Base-by-base conservation (phyloP, 768 basidiomycete genomes). In the Trametes cingulata region DNA sequence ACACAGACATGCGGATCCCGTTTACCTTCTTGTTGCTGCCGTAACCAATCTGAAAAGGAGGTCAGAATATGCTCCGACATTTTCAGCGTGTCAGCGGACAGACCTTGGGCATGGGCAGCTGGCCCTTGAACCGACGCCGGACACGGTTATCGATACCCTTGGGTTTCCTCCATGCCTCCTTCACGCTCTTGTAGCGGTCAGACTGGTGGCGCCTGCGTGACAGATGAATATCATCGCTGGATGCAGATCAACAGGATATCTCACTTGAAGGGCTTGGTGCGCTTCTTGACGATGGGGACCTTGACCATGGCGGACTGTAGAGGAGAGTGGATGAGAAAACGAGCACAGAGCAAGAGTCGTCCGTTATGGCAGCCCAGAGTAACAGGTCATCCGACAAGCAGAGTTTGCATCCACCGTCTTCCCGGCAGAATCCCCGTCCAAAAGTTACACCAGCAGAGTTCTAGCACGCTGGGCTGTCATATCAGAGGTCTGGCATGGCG, bases 121-220 rank as follows among this genome's bases (percentile, higher is more conserved):
- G 94, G 56, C 96, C 96, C 83, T 94, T 97, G 83, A 93, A 94
- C 71, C 91, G 87, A 68, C 92, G 86, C 75, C 94, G 83, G 70
- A 97, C 95, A 72, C 95, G 87, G 87, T 98, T 98, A 76, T 98
- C 96, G 70, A 98, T 98, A 93, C 96, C 97, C 87, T 98, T 99
- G 68, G 97, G 97, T 83, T 99, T 99, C 76, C 97, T 85, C 97
- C 97, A 99, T 82, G 92, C 82, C 82, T 97, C 95, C 85, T 96
- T 96, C 68, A 98, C 95, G 67, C 90, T 80, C 76, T 92, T 86
- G 82, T 97, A 98, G 73, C 96, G 91, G 80, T 98, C 96, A 50
- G 94, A 96, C 79, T 98, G 96, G 78, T 98, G 96, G 78, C 96
- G 93, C 84, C 92, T 93, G 74, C 29, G 51, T 53, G 59, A 35